phyloP scores from a whole-genome alignment of 1,139 yeast genomes.

The Geotrichum bryndzae region DNA sequence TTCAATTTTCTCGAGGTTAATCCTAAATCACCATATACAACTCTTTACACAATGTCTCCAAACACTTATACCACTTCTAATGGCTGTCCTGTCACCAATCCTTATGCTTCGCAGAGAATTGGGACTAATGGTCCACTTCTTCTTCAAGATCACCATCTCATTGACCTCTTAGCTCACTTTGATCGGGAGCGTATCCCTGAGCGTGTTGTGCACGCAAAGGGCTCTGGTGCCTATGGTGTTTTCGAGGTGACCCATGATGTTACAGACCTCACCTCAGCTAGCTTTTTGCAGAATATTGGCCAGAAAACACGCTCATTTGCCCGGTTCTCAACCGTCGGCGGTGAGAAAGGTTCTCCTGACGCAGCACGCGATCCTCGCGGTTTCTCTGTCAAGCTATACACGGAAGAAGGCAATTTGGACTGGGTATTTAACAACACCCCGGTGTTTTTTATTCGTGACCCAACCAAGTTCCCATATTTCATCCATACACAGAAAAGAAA shows the following conservation, averaged over 20 bases:
- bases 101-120: conserved; percentile 69
- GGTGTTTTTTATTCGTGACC: conserved; percentile 78
- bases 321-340: conserved; percentile 86
- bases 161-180: conserved; percentile 74
- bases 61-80: conserved; percentile 57
- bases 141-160: conserved; percentile 70
- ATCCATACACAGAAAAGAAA: conserved; percentile 83
- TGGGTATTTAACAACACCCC: conserved; percentile 90
- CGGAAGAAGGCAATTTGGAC: conserved; percentile 84
- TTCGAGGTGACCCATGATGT: conserved; percentile 81
- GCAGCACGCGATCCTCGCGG: conserved; percentile 90
- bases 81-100: conserved; percentile 61
- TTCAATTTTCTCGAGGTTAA: neutral
- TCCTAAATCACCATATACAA: neutral
- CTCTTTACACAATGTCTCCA: neutral
- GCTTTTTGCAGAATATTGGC: conserved; percentile 65
- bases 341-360: conserved; percentile 79
- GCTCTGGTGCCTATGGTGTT: conserved; percentile 78
- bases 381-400: conserved; percentile 73
- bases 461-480: conserved; percentile 80
- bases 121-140: conserved; percentile 71
- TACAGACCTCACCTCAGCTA: conserved; percentile 64
- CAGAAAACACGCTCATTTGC: conserved; percentile 69
- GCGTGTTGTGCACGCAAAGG: conserved; percentile 87
- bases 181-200: conserved; percentile 86